Percentiles rank a stretch among this genome's conserved stretches.
Conservation (phyloP, 257 asterid species). For the Fraxinus quadrangulata region DNA sequence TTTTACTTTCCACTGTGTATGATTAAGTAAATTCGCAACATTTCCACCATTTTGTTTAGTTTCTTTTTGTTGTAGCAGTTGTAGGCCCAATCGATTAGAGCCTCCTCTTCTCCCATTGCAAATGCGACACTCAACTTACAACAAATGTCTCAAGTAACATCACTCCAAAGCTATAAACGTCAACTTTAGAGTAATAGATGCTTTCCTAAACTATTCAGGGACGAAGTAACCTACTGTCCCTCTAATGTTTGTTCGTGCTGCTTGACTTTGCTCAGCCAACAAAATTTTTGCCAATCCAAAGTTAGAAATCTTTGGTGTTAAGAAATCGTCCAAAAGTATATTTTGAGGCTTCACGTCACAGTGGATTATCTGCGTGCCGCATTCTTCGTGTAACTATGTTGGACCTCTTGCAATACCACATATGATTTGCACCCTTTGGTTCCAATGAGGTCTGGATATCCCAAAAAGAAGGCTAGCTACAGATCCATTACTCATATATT, state of each 20-base stretch:
- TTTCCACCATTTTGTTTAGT: slow-evolving; percentile 36
- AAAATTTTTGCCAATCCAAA: slow-evolving; percentile 45
- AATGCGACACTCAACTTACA: slow-evolving; percentile 35
- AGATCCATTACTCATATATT: slow-evolving; percentile 44
- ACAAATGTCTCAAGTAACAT: slow-evolving; percentile 43
- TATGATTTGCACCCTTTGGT: slow-evolving; percentile 36
- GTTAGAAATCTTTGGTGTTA: slow-evolving; percentile 31
- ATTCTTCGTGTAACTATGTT: slow-evolving; percentile 41
- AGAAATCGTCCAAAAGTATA: slow-evolving; percentile 39
- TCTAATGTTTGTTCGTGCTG: slow-evolving; percentile 28
- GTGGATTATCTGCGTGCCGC: slow-evolving; percentile 42
- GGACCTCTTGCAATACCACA: slow-evolving; percentile 42
- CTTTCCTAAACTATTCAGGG: slow-evolving; percentile 44
- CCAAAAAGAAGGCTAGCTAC: slow-evolving; percentile 37
- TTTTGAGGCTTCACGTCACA: slow-evolving; percentile 49
- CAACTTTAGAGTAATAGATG: slow-evolving; percentile 40
- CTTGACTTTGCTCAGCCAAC: slow-evolving; percentile 34
- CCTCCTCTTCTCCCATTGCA: slow-evolving; percentile 25
- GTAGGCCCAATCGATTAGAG: slow-evolving; percentile 43
- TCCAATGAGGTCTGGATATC: slow-evolving; percentile 44
- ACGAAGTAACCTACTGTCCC: slow-evolving; percentile 45
- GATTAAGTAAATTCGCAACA: too few species aligned
- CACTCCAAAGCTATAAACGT: slow-evolving; percentile 58
- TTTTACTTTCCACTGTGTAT: too few species aligned
- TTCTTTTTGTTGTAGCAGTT: slow-evolving; percentile 33